Evolutionary conservation across 176 grass and related monocot genomes (phyloP).

Genomic region (Zea luxurians): DNA sequence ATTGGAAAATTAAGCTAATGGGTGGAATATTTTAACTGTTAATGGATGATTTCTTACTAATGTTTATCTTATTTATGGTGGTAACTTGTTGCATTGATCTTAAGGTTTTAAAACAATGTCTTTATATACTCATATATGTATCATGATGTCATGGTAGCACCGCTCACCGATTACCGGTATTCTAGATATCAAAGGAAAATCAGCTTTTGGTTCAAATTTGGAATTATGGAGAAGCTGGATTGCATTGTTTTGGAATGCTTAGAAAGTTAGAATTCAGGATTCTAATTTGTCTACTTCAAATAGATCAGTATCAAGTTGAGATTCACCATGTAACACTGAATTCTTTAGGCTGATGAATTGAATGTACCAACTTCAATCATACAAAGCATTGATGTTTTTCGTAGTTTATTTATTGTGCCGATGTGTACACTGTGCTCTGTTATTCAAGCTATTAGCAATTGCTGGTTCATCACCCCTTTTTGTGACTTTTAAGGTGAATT

Average conservation of each 20-base stretch:
- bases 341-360: not conserved
- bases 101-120: not conserved
- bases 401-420: not conserved
- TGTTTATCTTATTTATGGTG: not conserved
- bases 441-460: not conserved
- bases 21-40: not conserved
- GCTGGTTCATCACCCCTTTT: not conserved
- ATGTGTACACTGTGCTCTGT: not conserved
- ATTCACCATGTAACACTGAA: not conserved
- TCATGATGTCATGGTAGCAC: not conserved
- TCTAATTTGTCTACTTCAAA: not conserved
- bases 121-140: not conserved
- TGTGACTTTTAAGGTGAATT: constrained; percentile 51
- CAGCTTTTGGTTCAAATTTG: not conserved
- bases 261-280: not conserved
- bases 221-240: not conserved
- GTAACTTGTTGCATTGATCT: not conserved
- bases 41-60: constrained; percentile 2
- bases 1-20: not conserved
- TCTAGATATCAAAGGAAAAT: constrained; percentile 1
- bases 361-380: not conserved
- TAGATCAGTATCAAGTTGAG: not conserved
- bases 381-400: not conserved
- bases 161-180: not conserved
- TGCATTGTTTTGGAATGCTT: not conserved